Evolutionary conservation across 2,329 filamentous ascomycete genomes (phyloP).

Genomic region (Rhinocladiella similis): DNA sequence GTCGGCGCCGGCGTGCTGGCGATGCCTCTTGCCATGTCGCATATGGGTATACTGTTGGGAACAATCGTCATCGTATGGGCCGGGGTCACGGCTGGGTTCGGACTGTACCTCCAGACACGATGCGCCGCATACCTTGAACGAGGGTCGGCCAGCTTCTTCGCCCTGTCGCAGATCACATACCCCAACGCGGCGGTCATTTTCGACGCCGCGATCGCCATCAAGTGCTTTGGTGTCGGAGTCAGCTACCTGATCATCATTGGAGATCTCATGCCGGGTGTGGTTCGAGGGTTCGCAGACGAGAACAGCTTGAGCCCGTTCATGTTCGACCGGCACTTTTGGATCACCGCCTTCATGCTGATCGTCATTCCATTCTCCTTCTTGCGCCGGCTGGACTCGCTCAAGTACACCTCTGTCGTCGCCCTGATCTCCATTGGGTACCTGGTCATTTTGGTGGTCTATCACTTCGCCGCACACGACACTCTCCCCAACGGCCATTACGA

Average conservation of each 20-base stretch:
- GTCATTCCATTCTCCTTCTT: constrained; percentile 95
- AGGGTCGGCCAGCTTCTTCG: constrained; percentile 88
- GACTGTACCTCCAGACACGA: constrained; percentile 89
- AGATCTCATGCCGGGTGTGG: constrained; percentile 94
- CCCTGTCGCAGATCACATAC: constrained; percentile 94
- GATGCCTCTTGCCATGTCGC: constrained; percentile 92
- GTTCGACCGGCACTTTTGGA: constrained; percentile 92
- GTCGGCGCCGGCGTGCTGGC: constrained; percentile 92
- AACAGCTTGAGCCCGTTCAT: constrained; percentile 69
- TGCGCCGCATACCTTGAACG: constrained; percentile 92
- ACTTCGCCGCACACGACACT: constrained; percentile 78
- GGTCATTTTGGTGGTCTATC: constrained; percentile 87
- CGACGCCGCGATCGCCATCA: constrained; percentile 92
- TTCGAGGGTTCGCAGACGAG: constrained; percentile 71
- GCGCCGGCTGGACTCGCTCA: constrained; percentile 86
- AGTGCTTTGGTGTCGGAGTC: constrained; percentile 96
- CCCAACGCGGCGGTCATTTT: constrained; percentile 94
- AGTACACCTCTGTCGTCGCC: constrained; percentile 93
- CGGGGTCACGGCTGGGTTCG: constrained; percentile 83
- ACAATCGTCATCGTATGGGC: constrained; percentile 87
- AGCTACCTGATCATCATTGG: constrained; percentile 99
- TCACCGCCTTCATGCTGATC: constrained; percentile 87
- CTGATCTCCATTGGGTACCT: constrained; percentile 92
- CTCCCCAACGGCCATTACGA: constrained; percentile 59
- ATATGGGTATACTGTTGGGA: constrained; percentile 90